Conservation (phyloP, 2,329 filamentous ascomycete species). For the Cladosporium phlei region DNA sequence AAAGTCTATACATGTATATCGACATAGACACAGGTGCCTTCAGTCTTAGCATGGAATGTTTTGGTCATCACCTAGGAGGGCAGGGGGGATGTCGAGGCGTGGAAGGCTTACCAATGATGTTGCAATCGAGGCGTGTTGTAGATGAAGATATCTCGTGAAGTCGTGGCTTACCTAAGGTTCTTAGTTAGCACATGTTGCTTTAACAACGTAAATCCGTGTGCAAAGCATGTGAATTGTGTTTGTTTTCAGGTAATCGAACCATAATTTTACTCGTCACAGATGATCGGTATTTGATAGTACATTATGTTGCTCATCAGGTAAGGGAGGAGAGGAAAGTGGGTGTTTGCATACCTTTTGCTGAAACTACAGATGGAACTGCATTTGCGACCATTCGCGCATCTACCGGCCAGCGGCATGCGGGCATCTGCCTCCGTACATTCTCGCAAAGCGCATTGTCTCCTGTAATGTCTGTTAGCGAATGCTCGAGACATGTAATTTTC, state of each 20-base stretch:
- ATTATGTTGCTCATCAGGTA: slow-evolving; percentile 42
- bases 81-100: neutral
- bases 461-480: slow-evolving; percentile 9
- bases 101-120: neutral
- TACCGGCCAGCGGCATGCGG: too few relatives aligned
- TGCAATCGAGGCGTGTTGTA: neutral
- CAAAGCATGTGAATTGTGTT: slow-evolving; percentile 15
- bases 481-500: neutral
- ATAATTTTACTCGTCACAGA: slow-evolving; percentile 40
- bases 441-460: slow-evolving; percentile 8
- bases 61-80: slow-evolving; percentile 54
- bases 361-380: slow-evolving; percentile 2
- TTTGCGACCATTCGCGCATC: too few relatives aligned
- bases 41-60: slow-evolving; percentile 76
- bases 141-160: too few relatives aligned
- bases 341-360: slow-evolving; percentile 1
- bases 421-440: neutral
- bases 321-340: slow-evolving; percentile 10
- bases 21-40: slow-evolving; percentile 58
- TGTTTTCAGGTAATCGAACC: slow-evolving; percentile 46
- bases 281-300: slow-evolving; percentile 49
- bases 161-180: slow-evolving; percentile 3
- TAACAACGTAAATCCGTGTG: too few relatives aligned
- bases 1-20: slow-evolving; percentile 62
- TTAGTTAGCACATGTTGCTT: slow-evolving; percentile 33